phyloP scores from a whole-genome alignment of 2,329 filamentous ascomycete genomes.

The Emergomyces pasteurianus region DNA sequence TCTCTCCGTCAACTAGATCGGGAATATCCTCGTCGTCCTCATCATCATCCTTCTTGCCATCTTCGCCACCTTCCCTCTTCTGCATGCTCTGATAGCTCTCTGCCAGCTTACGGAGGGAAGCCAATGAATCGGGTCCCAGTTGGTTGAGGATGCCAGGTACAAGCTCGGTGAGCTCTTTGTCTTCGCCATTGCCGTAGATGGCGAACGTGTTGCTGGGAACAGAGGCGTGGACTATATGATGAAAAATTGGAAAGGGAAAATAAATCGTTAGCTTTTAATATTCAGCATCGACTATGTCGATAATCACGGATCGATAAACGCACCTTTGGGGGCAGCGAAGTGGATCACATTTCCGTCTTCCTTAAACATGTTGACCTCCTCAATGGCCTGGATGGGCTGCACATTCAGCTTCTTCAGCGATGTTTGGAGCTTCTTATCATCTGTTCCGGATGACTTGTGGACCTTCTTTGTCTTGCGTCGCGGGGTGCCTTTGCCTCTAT shows the following conservation, averaged over 20 bases:
- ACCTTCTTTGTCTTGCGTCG: constrained; percentile 98
- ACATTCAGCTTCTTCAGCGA: constrained; percentile 99
- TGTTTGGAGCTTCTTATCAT: constrained; percentile 99
- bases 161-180: constrained; percentile 99
- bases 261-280: background rate
- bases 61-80: constrained; percentile 72
- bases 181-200: constrained; percentile 97
- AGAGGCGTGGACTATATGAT: constrained; percentile 73
- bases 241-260: background rate
- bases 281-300: background rate
- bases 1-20: constrained; percentile 91
- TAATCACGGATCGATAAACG: constrained; percentile 23
- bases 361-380: constrained; percentile 99
- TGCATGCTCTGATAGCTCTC: constrained; percentile 99
- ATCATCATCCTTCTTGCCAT: constrained; percentile 57
- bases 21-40: constrained; percentile 82
- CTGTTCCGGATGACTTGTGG: constrained; percentile 79
- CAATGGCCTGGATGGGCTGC: constrained; percentile 97
- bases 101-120: constrained; percentile 92
- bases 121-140: constrained; percentile 94
- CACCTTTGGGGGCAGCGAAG: constrained; percentile 96
- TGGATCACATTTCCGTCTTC: constrained; percentile 99
- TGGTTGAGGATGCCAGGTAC: constrained; percentile 99
- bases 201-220: constrained; percentile 98
- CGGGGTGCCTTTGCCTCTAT: constrained; percentile 92